Conservation (phyloP, 306 rosid species). For the Albizia julibrissin region DNA sequence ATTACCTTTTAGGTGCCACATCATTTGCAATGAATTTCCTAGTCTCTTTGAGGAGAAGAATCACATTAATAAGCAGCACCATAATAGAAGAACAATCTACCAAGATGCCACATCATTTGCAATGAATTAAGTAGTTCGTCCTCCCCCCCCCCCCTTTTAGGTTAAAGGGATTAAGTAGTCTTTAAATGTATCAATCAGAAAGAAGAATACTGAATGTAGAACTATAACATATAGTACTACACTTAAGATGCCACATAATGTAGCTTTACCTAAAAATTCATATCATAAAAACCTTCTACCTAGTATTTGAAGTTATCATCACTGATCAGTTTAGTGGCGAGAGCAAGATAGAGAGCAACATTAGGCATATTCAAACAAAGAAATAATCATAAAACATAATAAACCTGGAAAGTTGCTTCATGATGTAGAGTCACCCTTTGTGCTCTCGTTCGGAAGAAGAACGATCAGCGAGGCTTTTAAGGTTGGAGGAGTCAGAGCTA, state of each 20-base stretch:
- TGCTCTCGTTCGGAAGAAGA: too few relatives aligned
- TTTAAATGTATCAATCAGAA: neutral
- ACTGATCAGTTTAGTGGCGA: too few relatives aligned
- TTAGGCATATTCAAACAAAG: too few relatives aligned
- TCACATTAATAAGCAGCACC: neutral
- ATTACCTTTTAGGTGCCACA: neutral
- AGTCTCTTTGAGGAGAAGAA: neutral
- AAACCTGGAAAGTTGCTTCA: too few relatives aligned
- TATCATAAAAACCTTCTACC: conserved; percentile 11
- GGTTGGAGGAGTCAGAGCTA: too few relatives aligned
- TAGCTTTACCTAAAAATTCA: neutral
- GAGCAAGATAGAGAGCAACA: too few relatives aligned
- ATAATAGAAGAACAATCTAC: neutral
- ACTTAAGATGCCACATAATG: neutral
- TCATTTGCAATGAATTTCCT: neutral
- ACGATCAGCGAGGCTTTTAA: too few relatives aligned
- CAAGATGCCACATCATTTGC: neutral
- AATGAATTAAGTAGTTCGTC: neutral
- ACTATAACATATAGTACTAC: neutral
- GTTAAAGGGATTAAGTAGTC: neutral
- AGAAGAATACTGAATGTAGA: neutral
- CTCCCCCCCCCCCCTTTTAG: too few relatives aligned
- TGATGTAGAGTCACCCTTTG: too few relatives aligned
- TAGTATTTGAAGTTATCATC: too few relatives aligned
- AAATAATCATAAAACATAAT: too few relatives aligned